These are phyloP conservation scores for Clarkia xantiana DNA, from an alignment of 345 rosid genomes.

Conservation along the genomic window DNA sequence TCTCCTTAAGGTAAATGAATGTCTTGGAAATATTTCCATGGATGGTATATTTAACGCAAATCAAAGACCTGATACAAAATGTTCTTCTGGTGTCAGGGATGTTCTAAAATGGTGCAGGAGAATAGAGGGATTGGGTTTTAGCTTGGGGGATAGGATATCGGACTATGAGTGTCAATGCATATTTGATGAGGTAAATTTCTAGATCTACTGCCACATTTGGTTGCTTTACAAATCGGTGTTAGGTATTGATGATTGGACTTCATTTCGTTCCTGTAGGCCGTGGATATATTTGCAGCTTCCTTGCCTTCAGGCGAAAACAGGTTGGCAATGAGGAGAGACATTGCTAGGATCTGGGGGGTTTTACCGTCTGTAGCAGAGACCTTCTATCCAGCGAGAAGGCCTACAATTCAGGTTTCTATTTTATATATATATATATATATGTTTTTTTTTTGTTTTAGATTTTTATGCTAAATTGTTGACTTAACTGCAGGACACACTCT, in stretches of 20 bases:
- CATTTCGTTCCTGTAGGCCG: conserved; percentile 33
- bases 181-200: conserved; percentile 55
- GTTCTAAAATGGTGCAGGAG: conserved; percentile 92
- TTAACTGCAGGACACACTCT: conserved; percentile 36
- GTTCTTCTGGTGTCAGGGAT: conserved; percentile 47
- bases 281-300: conserved; percentile 65
- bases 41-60: background rate
- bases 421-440: no score
- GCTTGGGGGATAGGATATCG: conserved; percentile 21
- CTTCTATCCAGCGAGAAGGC: conserved; percentile 37
- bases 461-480: conserved; percentile 9
- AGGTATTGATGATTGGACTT: conserved; percentile 8
- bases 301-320: conserved; percentile 36
- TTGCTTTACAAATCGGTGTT: background rate
- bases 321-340: conserved; percentile 30
- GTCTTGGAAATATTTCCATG: background rate
- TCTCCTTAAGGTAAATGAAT: conserved; percentile 49
- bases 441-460: no score
- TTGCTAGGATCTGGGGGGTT: conserved; percentile 55
- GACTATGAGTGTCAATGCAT: conserved; percentile 33
- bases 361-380: conserved; percentile 24
- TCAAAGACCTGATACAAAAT: background rate
- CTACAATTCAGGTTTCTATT: conserved; percentile 59
- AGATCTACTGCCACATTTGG: background rate
- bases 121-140: conserved; percentile 28